Evolutionary conservation across 129 eudicot species (phyloP).

Genomic region (Flaveria robusta): DNA sequence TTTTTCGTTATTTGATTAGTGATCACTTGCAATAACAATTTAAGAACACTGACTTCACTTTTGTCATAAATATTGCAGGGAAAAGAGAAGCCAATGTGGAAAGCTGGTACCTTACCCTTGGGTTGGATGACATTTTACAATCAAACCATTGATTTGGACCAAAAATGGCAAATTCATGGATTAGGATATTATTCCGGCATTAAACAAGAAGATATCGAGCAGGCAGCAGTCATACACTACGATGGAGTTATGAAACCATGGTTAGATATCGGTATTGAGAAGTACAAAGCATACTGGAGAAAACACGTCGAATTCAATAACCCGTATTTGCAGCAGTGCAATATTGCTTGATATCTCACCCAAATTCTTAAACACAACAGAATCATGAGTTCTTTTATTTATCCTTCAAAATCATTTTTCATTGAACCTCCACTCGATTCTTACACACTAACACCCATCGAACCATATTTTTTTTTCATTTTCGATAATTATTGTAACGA

Average conservation of each 20-base stretch:
- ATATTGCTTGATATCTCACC: slow-evolving; percentile 43
- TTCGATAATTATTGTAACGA: background rate
- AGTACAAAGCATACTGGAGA: slow-evolving; percentile 76
- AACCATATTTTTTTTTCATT: slow-evolving; percentile 2
- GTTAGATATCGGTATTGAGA: slow-evolving; percentile 78
- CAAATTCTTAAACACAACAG: slow-evolving; percentile 16
- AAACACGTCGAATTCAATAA: slow-evolving; percentile 62
- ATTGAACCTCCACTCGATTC: slow-evolving; percentile 33
- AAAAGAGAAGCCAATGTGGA: slow-evolving; percentile 57
- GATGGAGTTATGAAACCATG: slow-evolving; percentile 97
- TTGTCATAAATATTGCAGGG: slow-evolving; percentile 50
- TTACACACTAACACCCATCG: slow-evolving; percentile 29
- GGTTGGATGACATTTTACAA: slow-evolving; percentile 97
- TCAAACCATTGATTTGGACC: slow-evolving; percentile 57
- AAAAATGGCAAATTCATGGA: slow-evolving; percentile 82
- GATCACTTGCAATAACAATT: background rate
- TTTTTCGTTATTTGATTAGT: background rate
- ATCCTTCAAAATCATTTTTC: slow-evolving; percentile 34
- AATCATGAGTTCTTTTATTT: background rate
- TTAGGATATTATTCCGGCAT: slow-evolving; percentile 66
- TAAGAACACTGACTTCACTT: background rate
- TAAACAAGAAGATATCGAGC: slow-evolving; percentile 56
- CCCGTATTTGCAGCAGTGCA: slow-evolving; percentile 89
- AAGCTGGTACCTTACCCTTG: slow-evolving; percentile 81
- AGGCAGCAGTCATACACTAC: slow-evolving; percentile 79